Conservation (phyloP, 306 rosid species). For the Phaseolus lunatus region DNA sequence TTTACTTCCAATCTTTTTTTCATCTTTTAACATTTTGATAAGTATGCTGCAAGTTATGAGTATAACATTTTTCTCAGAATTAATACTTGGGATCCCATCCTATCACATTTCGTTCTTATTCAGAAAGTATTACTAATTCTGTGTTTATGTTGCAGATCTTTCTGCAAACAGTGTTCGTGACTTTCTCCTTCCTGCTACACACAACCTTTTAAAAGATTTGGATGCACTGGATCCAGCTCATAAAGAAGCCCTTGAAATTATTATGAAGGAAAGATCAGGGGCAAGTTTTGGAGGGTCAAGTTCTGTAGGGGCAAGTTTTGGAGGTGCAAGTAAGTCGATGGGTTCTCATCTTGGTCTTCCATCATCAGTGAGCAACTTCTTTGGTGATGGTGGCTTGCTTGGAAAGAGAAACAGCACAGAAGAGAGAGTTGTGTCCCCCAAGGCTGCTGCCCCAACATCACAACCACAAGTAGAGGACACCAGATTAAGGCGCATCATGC, state of each 20-base stretch:
- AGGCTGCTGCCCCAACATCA: conserved; percentile 25
- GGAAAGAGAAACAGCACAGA: conserved; percentile 73
- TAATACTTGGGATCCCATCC: background rate
- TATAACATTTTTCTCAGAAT: too few species aligned
- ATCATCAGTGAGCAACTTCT: conserved; percentile 77
- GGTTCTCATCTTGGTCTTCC: conserved; percentile 75
- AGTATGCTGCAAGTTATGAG: too few species aligned
- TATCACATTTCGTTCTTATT: background rate
- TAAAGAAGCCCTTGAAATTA: conserved; percentile 94
- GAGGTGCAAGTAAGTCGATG: conserved; percentile 67
- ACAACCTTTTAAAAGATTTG: conserved; percentile 70
- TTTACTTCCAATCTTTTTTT: too few species aligned
- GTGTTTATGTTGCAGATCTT: conserved; percentile 62
- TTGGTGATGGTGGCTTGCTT: conserved; percentile 80
- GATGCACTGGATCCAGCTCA: conserved; percentile 95
- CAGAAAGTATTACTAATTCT: conserved; percentile 25
- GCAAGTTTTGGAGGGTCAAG: conserved; percentile 64
- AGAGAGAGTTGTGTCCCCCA: conserved; percentile 59
- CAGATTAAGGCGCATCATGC: conserved; percentile 86
- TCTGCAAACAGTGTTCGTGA: conserved; percentile 71
- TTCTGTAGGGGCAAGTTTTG: conserved; percentile 72
- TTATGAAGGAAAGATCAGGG: conserved; percentile 88
- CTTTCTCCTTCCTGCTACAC: conserved; percentile 74
- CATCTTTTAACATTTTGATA: too few species aligned
- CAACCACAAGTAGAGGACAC: conserved; percentile 65